Conservation (phyloP, 495 filamentous ascomycete genomes). For the Aspergillus kassunensis region DNA sequence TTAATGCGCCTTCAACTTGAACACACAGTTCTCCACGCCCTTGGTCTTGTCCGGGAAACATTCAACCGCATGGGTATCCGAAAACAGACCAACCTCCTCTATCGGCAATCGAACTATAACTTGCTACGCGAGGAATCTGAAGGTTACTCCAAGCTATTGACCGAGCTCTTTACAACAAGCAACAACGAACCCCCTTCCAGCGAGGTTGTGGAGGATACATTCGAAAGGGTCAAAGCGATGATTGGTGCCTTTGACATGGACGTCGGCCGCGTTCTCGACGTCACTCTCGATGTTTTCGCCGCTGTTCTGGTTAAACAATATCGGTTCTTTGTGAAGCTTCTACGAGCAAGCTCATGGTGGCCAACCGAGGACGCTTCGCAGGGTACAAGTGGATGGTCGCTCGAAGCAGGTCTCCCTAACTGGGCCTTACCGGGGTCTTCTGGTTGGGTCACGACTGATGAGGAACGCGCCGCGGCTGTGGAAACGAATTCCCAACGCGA, state of each 20-base stretch:
- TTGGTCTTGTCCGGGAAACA: slow-evolving; percentile 76
- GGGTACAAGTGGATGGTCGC: slow-evolving; percentile 26
- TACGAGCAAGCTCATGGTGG: slow-evolving; percentile 96
- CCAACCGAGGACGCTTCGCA: slow-evolving; percentile 54
- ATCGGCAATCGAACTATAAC: slow-evolving; percentile 95
- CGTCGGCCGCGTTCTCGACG: slow-evolving; percentile 89
- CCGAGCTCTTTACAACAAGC: slow-evolving; percentile 81
- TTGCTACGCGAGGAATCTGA: slow-evolving; percentile 93
- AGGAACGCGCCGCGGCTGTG: slow-evolving; percentile 55
- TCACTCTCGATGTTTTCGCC: slow-evolving; percentile 84
- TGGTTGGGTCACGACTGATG: slow-evolving; percentile 53
- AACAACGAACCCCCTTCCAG: slow-evolving; percentile 56
- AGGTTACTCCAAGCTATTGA: slow-evolving; percentile 85
- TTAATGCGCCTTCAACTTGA: slow-evolving; percentile 85
- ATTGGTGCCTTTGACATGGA: slow-evolving; percentile 92
- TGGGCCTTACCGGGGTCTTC: slow-evolving; percentile 77
- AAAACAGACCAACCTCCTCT: slow-evolving; percentile 85
- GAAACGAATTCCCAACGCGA: slow-evolving; percentile 60
- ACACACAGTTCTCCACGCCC: slow-evolving; percentile 61
- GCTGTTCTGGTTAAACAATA: slow-evolving; percentile 79
- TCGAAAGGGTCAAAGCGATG: slow-evolving; percentile 80
- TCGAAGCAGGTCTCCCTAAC: slow-evolving; percentile 58
- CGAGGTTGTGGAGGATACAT: slow-evolving; percentile 64
- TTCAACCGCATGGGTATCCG: slow-evolving; percentile 81
- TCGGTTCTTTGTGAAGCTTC: slow-evolving; percentile 87